phyloP scores from a whole-genome alignment of 768 basidiomycete genomes.

The Gloeophyllum trabeum region DNA sequence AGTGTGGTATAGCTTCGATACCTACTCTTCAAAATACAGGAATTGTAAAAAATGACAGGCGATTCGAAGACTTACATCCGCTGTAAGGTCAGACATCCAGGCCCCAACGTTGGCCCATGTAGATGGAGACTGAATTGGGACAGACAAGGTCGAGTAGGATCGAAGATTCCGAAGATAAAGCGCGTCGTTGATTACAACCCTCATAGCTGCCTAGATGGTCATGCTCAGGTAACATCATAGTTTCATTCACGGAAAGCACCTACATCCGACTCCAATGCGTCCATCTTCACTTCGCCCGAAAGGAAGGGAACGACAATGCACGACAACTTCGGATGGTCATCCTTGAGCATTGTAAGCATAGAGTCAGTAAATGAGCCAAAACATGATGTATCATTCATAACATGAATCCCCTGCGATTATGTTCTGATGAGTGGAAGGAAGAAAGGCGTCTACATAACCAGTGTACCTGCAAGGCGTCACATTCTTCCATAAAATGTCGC shows the following conservation, averaged over 20 bases:
- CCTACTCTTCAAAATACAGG: slow-evolving; percentile 11
- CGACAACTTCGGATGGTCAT: slow-evolving; percentile 59
- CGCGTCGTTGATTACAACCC: neutral
- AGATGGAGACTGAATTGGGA: slow-evolving; percentile 33
- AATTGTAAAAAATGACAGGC: too few species aligned
- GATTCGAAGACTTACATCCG: too few species aligned
- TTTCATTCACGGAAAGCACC: slow-evolving; percentile 9
- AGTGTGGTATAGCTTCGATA: slow-evolving; percentile 29
- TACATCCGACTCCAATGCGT: slow-evolving; percentile 30
- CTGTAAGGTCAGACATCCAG: too few species aligned
- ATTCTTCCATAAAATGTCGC: slow-evolving; percentile 62
- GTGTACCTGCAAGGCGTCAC: slow-evolving; percentile 58
- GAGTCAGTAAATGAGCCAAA: slow-evolving; percentile 59
- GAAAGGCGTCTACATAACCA: neutral
- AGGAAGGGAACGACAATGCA: slow-evolving; percentile 46
- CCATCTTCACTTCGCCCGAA: slow-evolving; percentile 29
- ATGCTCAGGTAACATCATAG: neutral
- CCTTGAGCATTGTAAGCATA: slow-evolving; percentile 49
- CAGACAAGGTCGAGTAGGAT: slow-evolving; percentile 35
- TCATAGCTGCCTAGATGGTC: neutral
- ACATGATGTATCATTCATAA: slow-evolving; percentile 44
- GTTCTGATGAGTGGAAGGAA: neutral
- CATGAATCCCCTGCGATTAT: slow-evolving; percentile 59
- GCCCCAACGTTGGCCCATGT: too few species aligned
- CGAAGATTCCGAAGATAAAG: slow-evolving; percentile 28